These are phyloP conservation scores for Sporisorium reilianum DNA, from an alignment of 1,284 basidiomycete genomes.

Conservation along the genomic window DNA sequence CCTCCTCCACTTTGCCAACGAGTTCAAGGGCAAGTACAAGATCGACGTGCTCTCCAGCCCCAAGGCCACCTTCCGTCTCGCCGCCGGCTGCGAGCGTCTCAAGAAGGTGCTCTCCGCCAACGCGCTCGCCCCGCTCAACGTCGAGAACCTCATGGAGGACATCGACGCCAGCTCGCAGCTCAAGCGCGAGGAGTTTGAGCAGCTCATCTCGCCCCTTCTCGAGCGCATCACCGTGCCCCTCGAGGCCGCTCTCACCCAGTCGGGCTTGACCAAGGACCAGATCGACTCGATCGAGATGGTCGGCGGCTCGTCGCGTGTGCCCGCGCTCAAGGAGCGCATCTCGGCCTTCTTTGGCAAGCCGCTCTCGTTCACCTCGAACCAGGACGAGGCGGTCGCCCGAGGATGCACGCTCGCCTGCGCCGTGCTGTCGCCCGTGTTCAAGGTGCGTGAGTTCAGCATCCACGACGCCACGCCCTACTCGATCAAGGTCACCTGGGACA, in stretches of 20 bases:
- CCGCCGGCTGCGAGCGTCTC: slow-evolving; percentile 67
- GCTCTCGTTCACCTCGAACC: slow-evolving; percentile 67
- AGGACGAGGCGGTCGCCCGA: slow-evolving; percentile 68
- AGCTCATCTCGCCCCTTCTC: slow-evolving; percentile 64
- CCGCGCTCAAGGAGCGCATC: slow-evolving; percentile 66
- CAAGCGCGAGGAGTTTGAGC: slow-evolving; percentile 68
- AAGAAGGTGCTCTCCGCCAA: slow-evolving; percentile 70
- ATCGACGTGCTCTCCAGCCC: slow-evolving; percentile 68
- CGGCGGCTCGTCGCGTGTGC: slow-evolving; percentile 67
- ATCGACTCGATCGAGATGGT: slow-evolving; percentile 67
- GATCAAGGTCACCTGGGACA: slow-evolving; percentile 69
- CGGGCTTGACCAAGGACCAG: slow-evolving; percentile 66
- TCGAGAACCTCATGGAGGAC: slow-evolving; percentile 69
- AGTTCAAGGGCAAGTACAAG: slow-evolving; percentile 70
- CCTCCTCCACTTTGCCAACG: slow-evolving; percentile 67
- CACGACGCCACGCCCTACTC: slow-evolving; percentile 68
- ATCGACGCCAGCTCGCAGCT: slow-evolving; percentile 67
- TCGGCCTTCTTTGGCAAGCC: slow-evolving; percentile 59
- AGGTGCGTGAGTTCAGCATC: slow-evolving; percentile 67
- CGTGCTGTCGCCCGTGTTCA: slow-evolving; percentile 68
- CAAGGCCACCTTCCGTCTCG: slow-evolving; percentile 68
- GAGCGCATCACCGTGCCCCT: slow-evolving; percentile 61
- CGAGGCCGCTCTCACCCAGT: slow-evolving; percentile 62
- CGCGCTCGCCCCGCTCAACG: slow-evolving; percentile 67
- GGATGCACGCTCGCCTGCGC: slow-evolving; percentile 68